These are phyloP conservation scores for Verticillium dahliae DNA, from an alignment of 2,329 filamentous ascomycete genomes.

Conservation along the genomic window DNA sequence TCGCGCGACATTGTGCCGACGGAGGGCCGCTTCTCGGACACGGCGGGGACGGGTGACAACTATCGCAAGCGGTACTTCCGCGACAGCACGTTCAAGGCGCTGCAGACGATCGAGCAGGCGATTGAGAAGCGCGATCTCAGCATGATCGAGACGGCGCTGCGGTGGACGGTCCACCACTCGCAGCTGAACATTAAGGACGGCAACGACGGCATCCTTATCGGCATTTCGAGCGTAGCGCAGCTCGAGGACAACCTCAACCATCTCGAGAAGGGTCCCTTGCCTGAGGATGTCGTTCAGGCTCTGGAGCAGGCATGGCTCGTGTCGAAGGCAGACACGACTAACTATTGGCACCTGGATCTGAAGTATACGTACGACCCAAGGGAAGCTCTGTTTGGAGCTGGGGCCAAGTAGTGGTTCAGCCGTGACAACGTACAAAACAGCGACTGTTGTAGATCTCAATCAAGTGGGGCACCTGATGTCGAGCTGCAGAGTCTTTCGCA, in stretches of 20 bases:
- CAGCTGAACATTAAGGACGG: slow-evolving; percentile 43
- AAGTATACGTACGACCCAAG: slow-evolving; percentile 61
- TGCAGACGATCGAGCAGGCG: slow-evolving; percentile 61
- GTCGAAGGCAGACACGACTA: slow-evolving; percentile 49
- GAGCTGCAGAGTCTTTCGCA: not conserved
- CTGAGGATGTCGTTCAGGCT: slow-evolving; percentile 66
- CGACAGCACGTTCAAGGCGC: slow-evolving; percentile 55
- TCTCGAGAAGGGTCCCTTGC: slow-evolving; percentile 64
- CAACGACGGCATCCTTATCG: slow-evolving; percentile 55
- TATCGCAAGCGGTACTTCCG: slow-evolving; percentile 70
- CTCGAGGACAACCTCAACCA: slow-evolving; percentile 50
- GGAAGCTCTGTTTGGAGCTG: slow-evolving; percentile 48
- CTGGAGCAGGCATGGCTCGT: slow-evolving; percentile 73
- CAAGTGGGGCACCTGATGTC: no score
- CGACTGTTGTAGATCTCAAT: not conserved
- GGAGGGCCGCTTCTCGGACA: slow-evolving; percentile 65
- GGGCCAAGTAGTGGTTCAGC: slow-evolving; percentile 26
- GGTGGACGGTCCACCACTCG: slow-evolving; percentile 70
- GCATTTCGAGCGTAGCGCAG: slow-evolving; percentile 51
- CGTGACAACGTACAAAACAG: not conserved
- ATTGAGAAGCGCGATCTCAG: slow-evolving; percentile 61
- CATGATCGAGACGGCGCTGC: slow-evolving; percentile 65
- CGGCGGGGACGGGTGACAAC: slow-evolving; percentile 35
- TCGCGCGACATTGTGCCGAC: slow-evolving; percentile 52
- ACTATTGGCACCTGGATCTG: slow-evolving; percentile 54